phyloP scores from a whole-genome alignment of 345 rosid species.

The Populus tremula region DNA sequence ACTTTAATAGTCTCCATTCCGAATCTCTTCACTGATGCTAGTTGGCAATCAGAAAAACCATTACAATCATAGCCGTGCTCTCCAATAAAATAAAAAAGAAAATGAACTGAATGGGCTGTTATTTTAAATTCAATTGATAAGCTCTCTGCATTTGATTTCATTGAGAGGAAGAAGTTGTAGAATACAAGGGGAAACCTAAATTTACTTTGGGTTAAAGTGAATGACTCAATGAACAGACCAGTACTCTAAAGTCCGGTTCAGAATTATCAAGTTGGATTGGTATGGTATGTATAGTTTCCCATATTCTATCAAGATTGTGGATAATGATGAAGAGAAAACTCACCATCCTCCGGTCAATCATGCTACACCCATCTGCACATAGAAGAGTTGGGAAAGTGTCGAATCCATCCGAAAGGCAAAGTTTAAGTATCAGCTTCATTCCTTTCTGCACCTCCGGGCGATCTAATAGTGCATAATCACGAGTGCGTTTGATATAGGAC shows the following conservation, averaged over 20 bases:
- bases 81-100: neutral
- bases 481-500: slow-evolving; percentile 53
- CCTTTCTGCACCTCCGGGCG: slow-evolving; percentile 55
- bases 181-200: neutral
- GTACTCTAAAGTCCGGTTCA: neutral
- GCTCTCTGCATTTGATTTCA: neutral
- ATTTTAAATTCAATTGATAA: neutral
- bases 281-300: neutral
- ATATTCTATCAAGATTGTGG: neutral
- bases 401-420: slow-evolving; percentile 40
- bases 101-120: neutral
- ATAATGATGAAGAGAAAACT: slow-evolving; percentile 15
- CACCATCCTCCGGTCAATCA: slow-evolving; percentile 67
- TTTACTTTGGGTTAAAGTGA: neutral
- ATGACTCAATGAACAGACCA: neutral
- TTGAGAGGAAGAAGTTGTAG: neutral
- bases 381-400: slow-evolving; percentile 64
- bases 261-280: neutral
- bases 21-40: neutral
- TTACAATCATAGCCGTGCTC: neutral
- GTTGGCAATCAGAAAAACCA: neutral
- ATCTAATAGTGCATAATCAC: slow-evolving; percentile 43
- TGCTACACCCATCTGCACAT: slow-evolving; percentile 65
- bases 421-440: slow-evolving; percentile 36
- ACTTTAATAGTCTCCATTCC: neutral